phyloP scores from a whole-genome alignment of 495 filamentous ascomycete genomes.

The Neurospora intermedia region DNA sequence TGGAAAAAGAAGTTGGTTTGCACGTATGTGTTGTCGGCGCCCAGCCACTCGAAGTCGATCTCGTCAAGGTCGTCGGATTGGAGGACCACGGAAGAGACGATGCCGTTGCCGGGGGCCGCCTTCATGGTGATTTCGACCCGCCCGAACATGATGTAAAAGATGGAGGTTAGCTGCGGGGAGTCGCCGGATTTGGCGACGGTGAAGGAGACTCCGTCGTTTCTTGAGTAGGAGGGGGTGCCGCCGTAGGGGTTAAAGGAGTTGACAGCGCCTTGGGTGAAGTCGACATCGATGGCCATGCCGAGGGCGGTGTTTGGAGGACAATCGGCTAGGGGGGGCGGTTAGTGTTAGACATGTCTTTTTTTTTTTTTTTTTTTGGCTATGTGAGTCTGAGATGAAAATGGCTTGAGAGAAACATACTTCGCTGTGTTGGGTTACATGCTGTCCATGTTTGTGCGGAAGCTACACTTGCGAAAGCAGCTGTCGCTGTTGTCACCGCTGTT shows the following conservation, averaged over 20 bases:
- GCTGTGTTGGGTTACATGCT: constrained; percentile 21
- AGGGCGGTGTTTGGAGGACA: constrained; percentile 78
- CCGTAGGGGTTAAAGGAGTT: constrained; percentile 60
- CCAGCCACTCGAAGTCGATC: constrained; percentile 85
- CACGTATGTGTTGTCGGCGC: constrained; percentile 50
- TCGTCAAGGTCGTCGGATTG: constrained; percentile 89
- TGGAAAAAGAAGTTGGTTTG: constrained; percentile 95
- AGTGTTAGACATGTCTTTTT: neutral
- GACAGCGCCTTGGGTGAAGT: constrained; percentile 66
- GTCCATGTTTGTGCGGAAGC: constrained; percentile 22
- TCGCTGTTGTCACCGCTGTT: constrained; percentile 5
- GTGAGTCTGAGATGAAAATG: neutral
- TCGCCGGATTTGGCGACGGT: constrained; percentile 77
- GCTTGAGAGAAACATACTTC: constrained; percentile 10
- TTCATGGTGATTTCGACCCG: constrained; percentile 61
- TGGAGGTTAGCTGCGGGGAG: constrained; percentile 63
- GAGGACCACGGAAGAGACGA: constrained; percentile 77
- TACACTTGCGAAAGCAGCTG: constrained; percentile 4
- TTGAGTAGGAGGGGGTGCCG: constrained; percentile 52
- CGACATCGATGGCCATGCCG: constrained; percentile 63
- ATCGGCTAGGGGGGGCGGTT: constrained; percentile 9
- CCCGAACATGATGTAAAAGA: constrained; percentile 81
- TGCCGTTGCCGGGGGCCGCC: constrained; percentile 58
- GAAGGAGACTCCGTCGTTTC: constrained; percentile 64
- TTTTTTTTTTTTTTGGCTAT: neutral